phyloP scores from a whole-genome alignment of 495 filamentous ascomycete species.

The Penicillium dipodomyicola region DNA sequence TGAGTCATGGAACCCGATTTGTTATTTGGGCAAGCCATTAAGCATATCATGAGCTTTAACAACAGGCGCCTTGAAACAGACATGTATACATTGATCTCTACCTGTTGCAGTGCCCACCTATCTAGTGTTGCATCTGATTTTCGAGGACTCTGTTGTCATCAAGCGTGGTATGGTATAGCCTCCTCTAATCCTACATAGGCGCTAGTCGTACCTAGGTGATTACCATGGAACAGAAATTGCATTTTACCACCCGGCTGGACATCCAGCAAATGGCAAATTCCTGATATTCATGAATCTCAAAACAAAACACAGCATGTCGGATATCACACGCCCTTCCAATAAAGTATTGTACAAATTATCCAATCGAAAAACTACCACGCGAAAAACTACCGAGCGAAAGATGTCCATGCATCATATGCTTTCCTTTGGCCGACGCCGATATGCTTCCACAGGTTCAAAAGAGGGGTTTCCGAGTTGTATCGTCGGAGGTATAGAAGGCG shows the following conservation, averaged over 20 bases:
- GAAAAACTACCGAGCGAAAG: slow-evolving; percentile 16
- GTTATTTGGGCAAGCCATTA: too few species aligned
- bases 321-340: slow-evolving; percentile 11
- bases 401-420: slow-evolving; percentile 16
- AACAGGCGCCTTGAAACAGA: too few species aligned
- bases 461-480: slow-evolving; percentile 15
- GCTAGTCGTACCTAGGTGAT: too few species aligned
- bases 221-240: not conserved
- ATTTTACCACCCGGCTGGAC: slow-evolving; percentile 4
- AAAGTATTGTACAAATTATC: slow-evolving; percentile 32
- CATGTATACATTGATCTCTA: too few species aligned
- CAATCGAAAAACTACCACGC: slow-evolving; percentile 17
- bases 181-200: not conserved
- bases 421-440: slow-evolving; percentile 25
- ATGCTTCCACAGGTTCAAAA: slow-evolving; percentile 21
- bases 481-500: slow-evolving; percentile 7
- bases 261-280: slow-evolving; percentile 8
- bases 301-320: slow-evolving; percentile 13
- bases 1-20: slow-evolving; percentile 32
- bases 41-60: too few species aligned
- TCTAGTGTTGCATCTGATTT: too few species aligned
- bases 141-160: too few species aligned
- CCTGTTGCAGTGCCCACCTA: too few species aligned
- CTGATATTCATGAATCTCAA: slow-evolving; percentile 28
- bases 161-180: not conserved